Percentiles rank a stretch among this genome's conserved stretches.
Evolutionary conservation across 371 early-diverging fungal species (phyloP).

Genomic region (Funneliformis caledonium): DNA sequence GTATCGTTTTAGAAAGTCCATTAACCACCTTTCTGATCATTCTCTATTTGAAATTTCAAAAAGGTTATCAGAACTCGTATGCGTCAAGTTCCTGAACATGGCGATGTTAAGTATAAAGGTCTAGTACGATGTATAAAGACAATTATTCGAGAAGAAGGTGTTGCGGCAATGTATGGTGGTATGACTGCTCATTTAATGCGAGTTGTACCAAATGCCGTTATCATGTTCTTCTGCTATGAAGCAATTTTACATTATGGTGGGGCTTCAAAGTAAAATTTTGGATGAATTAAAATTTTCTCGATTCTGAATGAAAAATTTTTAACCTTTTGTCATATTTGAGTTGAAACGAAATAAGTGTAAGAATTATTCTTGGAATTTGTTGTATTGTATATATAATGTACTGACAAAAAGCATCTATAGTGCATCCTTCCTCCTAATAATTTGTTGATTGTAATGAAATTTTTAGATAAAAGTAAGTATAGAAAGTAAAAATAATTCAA

Average conservation of each 20-base stretch:
- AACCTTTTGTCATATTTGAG: too few species aligned
- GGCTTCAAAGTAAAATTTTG: background rate
- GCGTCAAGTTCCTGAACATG: slow-evolving; percentile 74
- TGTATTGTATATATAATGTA: background rate
- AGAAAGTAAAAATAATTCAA: too few species aligned
- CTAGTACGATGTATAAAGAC: slow-evolving; percentile 71
- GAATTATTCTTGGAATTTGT: background rate
- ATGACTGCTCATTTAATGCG: slow-evolving; percentile 93
- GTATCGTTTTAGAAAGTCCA: background rate
- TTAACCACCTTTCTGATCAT: background rate
- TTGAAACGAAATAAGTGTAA: background rate
- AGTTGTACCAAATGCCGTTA: slow-evolving; percentile 95
- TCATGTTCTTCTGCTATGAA: slow-evolving; percentile 94
- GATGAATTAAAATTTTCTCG: background rate
- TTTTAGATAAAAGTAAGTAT: too few species aligned
- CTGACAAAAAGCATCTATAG: too few species aligned
- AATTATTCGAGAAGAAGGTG: slow-evolving; percentile 85
- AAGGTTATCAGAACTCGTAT: slow-evolving; percentile 81
- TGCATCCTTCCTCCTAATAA: background rate
- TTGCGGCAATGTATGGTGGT: slow-evolving; percentile 90
- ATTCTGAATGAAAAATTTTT: too few species aligned
- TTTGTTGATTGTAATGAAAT: too few species aligned
- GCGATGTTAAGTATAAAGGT: slow-evolving; percentile 75
- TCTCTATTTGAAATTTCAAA: background rate
- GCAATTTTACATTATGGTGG: slow-evolving; percentile 67